phyloP scores from a whole-genome alignment of 2,329 filamentous ascomycete species.

The Dothideomycetes sp. region DNA sequence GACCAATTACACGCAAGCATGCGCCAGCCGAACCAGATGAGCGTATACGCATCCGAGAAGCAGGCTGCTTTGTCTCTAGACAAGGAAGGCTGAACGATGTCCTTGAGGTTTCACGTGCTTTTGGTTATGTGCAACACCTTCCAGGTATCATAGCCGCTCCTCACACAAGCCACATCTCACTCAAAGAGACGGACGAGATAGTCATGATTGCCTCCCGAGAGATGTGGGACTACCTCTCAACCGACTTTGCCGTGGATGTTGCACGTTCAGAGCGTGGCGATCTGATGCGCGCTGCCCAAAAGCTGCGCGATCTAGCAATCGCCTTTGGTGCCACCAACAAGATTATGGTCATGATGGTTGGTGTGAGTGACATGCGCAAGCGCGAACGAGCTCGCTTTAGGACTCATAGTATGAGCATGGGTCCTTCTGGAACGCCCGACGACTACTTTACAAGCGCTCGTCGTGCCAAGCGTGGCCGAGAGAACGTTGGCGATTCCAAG shows the following conservation, averaged over 20 bases:
- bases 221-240: constrained; percentile 88
- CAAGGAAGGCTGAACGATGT: constrained; percentile 89
- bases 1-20: constrained; percentile 79
- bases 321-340: constrained; percentile 89
- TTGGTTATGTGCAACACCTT: constrained; percentile 88
- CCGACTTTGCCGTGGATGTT: constrained; percentile 84
- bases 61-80: constrained; percentile 89
- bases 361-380: constrained; percentile 80
- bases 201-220: constrained; percentile 84
- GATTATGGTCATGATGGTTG: constrained; percentile 98
- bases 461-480: constrained; percentile 49
- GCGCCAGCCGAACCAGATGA: constrained; percentile 81
- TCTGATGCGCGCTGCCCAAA: constrained; percentile 89
- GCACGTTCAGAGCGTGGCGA: constrained; percentile 77
- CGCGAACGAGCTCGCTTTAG: constrained; percentile 65
- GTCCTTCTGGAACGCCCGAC: constrained; percentile 61
- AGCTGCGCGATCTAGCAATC: constrained; percentile 87
- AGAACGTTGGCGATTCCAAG: constrained; percentile 66
- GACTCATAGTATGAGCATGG: constrained; percentile 76
- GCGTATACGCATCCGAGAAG: constrained; percentile 80
- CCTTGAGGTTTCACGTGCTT: constrained; percentile 84
- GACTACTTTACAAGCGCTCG: constrained; percentile 56
- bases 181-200: constrained; percentile 86
- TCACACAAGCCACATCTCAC: constrained; percentile 63
- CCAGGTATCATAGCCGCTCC: constrained; percentile 88